Evolutionary conservation across 768 basidiomycete genomes (phyloP), one percentile per base, ranked within the genome.

Genomic region (Gymnopilus dilepis): DNA sequence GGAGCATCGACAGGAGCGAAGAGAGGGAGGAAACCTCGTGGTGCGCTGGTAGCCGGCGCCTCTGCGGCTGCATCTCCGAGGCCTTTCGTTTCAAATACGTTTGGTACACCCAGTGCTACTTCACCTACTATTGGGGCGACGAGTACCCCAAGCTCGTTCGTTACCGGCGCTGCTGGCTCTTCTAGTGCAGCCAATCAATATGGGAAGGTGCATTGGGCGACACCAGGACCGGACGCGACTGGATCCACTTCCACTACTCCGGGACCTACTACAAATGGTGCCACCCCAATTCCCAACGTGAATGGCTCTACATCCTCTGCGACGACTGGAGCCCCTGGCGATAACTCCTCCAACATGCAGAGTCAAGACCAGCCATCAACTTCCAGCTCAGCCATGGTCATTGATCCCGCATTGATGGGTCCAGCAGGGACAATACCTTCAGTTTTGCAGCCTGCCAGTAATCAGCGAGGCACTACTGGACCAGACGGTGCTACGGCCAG

Each of bases 1-100:
- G 77, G 76, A 26, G 40, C 72, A 48, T 58, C 60, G 30, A 71
- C 68, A 19, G 79, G 79, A 59, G 79, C 78, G 56, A 80, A 82
- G 72, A 77, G 81, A 40, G 79, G 82, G 58, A 73, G 79, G 43
- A 85, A 85, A 69, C 82, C 83, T 6, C 78, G 78, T 38, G 79
- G 76, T 38, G 74, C 73, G 12, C 63, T 71, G 21, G 45, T 31
- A 31, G 47, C 47, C 19, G 47, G 47, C 19, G 69, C 68, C 12
- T 51, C 70, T 30, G 73, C 71, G 2, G 65, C 76, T 9, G 67
- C 66, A 4, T 73, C 74, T 37, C 74, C 80, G 13, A 59, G 67
- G 40, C 60, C 65, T 34, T 66, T 67, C 45, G 47, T 63, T 17
- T 56, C 68, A 7, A 68, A 47, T 62, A 65, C 62, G 6, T 31